Evolutionary conservation across 176 grass and related monocot species (phyloP).

Genomic region (Avena atlantica): DNA sequence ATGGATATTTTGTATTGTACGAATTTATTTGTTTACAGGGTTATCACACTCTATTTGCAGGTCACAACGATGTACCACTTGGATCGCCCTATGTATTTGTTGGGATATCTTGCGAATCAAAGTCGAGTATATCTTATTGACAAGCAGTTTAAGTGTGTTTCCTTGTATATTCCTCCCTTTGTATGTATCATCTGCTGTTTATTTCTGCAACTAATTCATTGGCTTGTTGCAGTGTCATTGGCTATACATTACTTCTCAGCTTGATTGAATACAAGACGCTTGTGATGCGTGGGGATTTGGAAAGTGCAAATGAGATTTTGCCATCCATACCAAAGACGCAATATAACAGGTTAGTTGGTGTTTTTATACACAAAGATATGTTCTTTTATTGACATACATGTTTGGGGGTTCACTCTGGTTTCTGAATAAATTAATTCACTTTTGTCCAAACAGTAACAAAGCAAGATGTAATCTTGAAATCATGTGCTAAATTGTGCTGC

Average conservation of each 20-base stretch:
- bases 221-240: constrained; percentile 77
- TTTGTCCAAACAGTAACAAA: constrained; percentile 1
- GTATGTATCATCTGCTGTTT: constrained; percentile 21
- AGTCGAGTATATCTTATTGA: constrained; percentile 99
- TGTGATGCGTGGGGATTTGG: constrained; percentile 97
- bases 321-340: constrained; percentile 89
- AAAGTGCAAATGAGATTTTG: constrained; percentile 86
- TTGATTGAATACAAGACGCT: constrained; percentile 99
- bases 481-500: constrained; percentile 22
- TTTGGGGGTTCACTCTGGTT: neutral
- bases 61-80: constrained; percentile 98
- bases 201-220: constrained; percentile 56
- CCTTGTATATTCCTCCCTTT: constrained; percentile 16
- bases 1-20: constrained; percentile 4
- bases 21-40: constrained; percentile 36
- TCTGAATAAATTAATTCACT: neutral
- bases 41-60: constrained; percentile 60
- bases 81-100: constrained; percentile 97
- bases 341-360: constrained; percentile 75
- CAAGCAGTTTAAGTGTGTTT: constrained; percentile 96
- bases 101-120: constrained; percentile 97
- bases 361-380: constrained; percentile 6
- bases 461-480: too few species aligned
- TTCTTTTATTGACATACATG: neutral
- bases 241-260: constrained; percentile 97